A percentile compares a stretch with the other conserved stretches of the same genome.
Conservation (phyloP, 148 eudicot genomes). For the Fallopia convolvulus region DNA sequence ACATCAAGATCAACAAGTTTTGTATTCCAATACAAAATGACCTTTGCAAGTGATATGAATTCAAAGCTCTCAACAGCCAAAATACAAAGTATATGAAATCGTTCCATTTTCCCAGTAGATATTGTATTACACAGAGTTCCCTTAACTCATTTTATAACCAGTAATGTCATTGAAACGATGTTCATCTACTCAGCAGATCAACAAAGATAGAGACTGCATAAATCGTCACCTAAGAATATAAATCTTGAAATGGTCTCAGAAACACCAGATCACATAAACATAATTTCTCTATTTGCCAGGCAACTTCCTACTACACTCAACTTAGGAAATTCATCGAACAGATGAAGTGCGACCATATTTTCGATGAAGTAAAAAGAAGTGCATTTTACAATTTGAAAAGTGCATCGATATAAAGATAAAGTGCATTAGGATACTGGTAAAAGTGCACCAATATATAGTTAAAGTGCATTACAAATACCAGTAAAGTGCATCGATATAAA, state of each 20-base stretch:
- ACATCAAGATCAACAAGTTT: neutral
- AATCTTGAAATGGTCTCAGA: neutral
- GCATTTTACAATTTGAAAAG: no score
- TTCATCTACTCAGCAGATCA: neutral
- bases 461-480: no score
- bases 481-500: no score
- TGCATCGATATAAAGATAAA: no score
- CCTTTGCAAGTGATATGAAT: neutral
- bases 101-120: neutral
- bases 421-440: no score
- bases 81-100: neutral
- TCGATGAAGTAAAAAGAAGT: no score
- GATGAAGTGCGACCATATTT: neutral
- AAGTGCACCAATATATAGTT: no score
- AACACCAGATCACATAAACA: neutral
- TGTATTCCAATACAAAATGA: neutral
- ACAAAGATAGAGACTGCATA: neutral
- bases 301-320: neutral
- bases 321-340: conserved; percentile 4
- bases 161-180: neutral
- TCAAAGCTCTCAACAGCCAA: neutral
- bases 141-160: neutral
- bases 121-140: neutral
- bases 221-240: neutral
- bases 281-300: neutral